Conservation (phyloP, 169 alveolate genomes). For the Cystoisospora suis region DNA sequence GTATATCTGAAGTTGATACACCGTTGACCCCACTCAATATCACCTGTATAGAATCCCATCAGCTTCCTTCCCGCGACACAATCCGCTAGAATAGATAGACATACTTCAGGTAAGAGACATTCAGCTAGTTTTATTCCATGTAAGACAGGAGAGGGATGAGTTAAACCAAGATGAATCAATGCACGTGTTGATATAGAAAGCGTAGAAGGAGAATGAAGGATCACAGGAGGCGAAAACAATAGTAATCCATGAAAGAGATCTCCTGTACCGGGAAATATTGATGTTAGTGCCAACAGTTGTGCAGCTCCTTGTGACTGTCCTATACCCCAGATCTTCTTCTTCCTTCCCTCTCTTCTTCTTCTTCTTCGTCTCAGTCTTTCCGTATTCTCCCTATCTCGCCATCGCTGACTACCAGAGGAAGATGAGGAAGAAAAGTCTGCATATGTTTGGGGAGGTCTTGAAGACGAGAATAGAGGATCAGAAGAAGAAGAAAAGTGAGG, state of each 20-base stretch:
- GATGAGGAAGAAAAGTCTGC: too few relatives aligned
- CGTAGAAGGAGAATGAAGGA: slow-evolving; percentile 54
- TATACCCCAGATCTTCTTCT: not conserved
- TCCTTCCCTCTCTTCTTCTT: not conserved
- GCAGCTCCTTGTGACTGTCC: slow-evolving; percentile 68
- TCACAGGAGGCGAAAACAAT: slow-evolving; percentile 57
- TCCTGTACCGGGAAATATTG: slow-evolving; percentile 26
- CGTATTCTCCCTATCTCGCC: not conserved
- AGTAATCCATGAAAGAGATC: slow-evolving; percentile 20
- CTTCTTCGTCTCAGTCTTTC: not conserved
- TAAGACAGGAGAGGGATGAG: slow-evolving; percentile 41
- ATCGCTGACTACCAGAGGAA: too few relatives aligned
- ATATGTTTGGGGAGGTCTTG: too few relatives aligned
- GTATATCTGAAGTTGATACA: slow-evolving; percentile 55
- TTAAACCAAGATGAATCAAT: slow-evolving; percentile 43
- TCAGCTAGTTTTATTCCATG: slow-evolving; percentile 19
- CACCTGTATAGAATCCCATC: slow-evolving; percentile 59
- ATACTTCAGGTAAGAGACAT: slow-evolving; percentile 28
- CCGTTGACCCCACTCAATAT: slow-evolving; percentile 48
- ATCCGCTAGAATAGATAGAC: slow-evolving; percentile 49
- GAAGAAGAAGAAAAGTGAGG: too few relatives aligned
- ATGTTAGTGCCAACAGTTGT: slow-evolving; percentile 45
- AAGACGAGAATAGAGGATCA: too few relatives aligned
- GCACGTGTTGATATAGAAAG: slow-evolving; percentile 45
- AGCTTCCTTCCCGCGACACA: slow-evolving; percentile 35